Evolutionary conservation across 1,284 basidiomycete species (phyloP).

Genomic region (Xerocomus minutiporus): DNA sequence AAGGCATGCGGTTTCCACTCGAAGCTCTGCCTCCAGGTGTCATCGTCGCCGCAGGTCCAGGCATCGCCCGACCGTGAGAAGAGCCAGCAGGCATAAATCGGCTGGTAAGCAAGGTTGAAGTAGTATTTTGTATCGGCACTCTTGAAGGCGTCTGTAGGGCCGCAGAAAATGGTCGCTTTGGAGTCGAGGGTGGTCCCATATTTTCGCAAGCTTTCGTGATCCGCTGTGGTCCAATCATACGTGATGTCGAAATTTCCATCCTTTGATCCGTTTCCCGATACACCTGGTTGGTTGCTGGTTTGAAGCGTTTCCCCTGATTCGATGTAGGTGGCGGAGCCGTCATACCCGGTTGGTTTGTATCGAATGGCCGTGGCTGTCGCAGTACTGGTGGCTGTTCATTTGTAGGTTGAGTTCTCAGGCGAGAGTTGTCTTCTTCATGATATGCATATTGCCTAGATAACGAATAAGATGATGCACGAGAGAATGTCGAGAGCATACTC

Average conservation of each 20-base stretch:
- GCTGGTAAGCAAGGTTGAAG: constrained; percentile 22
- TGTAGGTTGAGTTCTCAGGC: constrained; percentile 33
- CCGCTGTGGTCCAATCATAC: constrained; percentile 12
- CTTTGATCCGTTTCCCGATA: constrained; percentile 9
- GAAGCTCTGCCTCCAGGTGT: constrained; percentile 9
- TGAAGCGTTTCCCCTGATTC: constrained; percentile 26
- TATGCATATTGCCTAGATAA: constrained; percentile 57
- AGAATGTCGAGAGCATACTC: constrained; percentile 37
- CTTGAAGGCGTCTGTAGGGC: constrained; percentile 20
- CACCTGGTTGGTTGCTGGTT: constrained; percentile 16
- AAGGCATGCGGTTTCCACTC: constrained; percentile 46
- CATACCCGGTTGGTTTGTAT: constrained; percentile 11
- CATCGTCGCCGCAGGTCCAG: constrained; percentile 8
- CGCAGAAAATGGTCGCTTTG: constrained; percentile 30
- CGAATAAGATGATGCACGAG: constrained; percentile 13
- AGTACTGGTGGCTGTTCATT: constrained; percentile 35
- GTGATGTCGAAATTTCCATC: constrained; percentile 8
- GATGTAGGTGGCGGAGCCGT: constrained; percentile 27
- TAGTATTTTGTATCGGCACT: constrained; percentile 13
- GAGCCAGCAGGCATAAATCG: constrained; percentile 27
- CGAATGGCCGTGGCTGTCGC: constrained; percentile 12
- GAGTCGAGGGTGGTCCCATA: constrained; percentile 29
- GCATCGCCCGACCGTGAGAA: constrained; percentile 17
- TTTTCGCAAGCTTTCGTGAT: constrained; percentile 7
- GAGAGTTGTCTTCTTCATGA: constrained; percentile 40